A percentile compares a stretch with the other conserved stretches of the same genome.
These are phyloP conservation scores for Emericellopsis terricola DNA, from an alignment of 495 filamentous ascomycete species.

Conservation along the genomic window DNA sequence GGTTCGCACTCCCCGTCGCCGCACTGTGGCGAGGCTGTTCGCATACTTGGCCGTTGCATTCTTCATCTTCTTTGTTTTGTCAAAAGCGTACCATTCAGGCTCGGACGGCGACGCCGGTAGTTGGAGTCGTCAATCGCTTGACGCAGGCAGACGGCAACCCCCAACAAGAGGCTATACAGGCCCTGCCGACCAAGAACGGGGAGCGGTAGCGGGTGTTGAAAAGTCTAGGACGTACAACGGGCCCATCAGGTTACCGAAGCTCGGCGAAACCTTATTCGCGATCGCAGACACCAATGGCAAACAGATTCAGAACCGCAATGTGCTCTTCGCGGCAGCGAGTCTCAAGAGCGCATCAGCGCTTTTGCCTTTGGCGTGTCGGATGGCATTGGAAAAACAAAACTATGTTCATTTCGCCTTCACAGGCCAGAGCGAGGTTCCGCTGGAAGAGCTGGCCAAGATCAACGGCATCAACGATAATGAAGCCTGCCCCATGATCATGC, in stretches of 20 bases:
- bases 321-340: conserved; percentile 39
- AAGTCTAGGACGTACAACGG: conserved; percentile 16
- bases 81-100: too few relatives aligned
- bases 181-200: too few relatives aligned
- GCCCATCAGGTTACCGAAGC: conserved; percentile 16
- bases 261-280: conserved; percentile 18
- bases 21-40: background rate
- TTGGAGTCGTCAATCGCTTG: too few relatives aligned
- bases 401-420: conserved; percentile 42
- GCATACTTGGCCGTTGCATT: background rate
- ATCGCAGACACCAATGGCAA: conserved; percentile 16
- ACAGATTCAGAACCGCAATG: conserved; percentile 27
- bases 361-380: conserved; percentile 43
- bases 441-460: conserved; percentile 31
- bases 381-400: conserved; percentile 34
- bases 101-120: too few relatives aligned
- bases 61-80: background rate
- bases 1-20: background rate
- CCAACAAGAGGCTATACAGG: background rate
- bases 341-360: conserved; percentile 34
- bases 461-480: conserved; percentile 31
- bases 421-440: conserved; percentile 31
- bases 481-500: conserved; percentile 35
- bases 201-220: conserved; percentile 2
- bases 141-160: too few relatives aligned